These are phyloP conservation scores for Hypoxylon cercidicola DNA, from an alignment of 495 filamentous ascomycete genomes.

Conservation along the genomic window DNA sequence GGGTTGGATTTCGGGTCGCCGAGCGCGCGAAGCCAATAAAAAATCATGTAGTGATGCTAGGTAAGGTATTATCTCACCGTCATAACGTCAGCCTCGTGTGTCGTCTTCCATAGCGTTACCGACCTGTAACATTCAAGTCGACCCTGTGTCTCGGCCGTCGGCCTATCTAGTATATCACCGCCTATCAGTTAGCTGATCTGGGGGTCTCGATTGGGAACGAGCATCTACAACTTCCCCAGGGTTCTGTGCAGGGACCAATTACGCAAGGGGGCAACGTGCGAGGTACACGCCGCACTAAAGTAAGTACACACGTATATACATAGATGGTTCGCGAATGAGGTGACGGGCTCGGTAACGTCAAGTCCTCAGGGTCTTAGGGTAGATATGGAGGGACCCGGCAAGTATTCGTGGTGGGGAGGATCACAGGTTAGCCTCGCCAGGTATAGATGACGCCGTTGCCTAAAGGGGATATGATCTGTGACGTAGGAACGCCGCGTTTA, in stretches of 20 bases:
- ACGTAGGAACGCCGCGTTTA: conserved; percentile 32
- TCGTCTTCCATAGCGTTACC: conserved; percentile 10
- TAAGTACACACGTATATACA: conserved; percentile 14
- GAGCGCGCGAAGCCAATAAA: conserved; percentile 37
- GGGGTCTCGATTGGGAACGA: conserved; percentile 9
- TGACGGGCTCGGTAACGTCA: conserved; percentile 15
- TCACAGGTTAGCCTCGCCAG: conserved; percentile 33
- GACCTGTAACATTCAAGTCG: conserved; percentile 19
- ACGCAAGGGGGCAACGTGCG: conserved; percentile 12
- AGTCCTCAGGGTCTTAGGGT: conserved; percentile 24
- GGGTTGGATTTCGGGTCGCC: conserved; percentile 25
- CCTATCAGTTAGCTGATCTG: conserved; percentile 3
- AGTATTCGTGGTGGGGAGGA: conserved; percentile 35
- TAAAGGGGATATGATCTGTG: conserved; percentile 34
- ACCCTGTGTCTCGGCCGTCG: conserved; percentile 7
- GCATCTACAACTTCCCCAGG: conserved; percentile 18
- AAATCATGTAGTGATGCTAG: conserved; percentile 19
- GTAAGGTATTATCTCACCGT: conserved; percentile 14
- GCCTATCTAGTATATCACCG: conserved; percentile 12
- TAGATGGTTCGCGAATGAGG: conserved; percentile 28
- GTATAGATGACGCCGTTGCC: conserved; percentile 32
- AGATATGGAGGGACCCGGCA: conserved; percentile 30
- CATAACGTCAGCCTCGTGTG: conserved; percentile 38
- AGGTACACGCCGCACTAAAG: conserved; percentile 2
- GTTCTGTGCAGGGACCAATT: conserved; percentile 21